These are phyloP conservation scores for Cytospora piceae DNA, from an alignment of 2,329 filamentous ascomycete species.

Conservation along the genomic window DNA sequence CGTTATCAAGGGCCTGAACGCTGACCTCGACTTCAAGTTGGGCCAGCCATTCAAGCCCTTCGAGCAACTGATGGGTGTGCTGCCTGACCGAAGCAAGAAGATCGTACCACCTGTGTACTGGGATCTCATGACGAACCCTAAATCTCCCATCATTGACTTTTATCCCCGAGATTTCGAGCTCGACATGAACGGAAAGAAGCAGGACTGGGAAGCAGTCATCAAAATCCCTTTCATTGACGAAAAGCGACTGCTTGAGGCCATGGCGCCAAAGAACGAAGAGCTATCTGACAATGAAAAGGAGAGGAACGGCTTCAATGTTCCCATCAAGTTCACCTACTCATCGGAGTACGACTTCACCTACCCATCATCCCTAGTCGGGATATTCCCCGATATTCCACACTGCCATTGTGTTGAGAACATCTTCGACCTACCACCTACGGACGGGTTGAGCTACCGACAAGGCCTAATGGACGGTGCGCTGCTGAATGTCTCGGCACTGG, in stretches of 20 bases:
- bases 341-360: conserved; percentile 79
- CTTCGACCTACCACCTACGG: conserved; percentile 90
- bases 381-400: conserved; percentile 85
- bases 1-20: conserved; percentile 83
- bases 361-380: conserved; percentile 81
- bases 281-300: conserved; percentile 78
- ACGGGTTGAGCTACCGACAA: conserved; percentile 82
- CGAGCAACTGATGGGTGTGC: conserved; percentile 96
- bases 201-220: conserved; percentile 99
- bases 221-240: conserved; percentile 99
- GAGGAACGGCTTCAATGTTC: conserved; percentile 89
- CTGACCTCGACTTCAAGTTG: conserved; percentile 88
- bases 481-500: conserved; percentile 79
- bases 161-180: conserved; percentile 96
- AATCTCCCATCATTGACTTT: conserved; percentile 95
- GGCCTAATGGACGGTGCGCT: conserved; percentile 85
- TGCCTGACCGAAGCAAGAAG: conserved; percentile 95
- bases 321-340: conserved; percentile 89
- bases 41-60: conserved; percentile 95
- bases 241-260: conserved; percentile 78
- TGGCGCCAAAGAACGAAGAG: conserved; percentile 79
- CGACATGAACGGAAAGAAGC: conserved; percentile 99
- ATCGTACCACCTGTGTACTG: conserved; percentile 90
- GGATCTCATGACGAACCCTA: conserved; percentile 86
- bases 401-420: conserved; percentile 96